Evolutionary conservation across 805 yeast genomes (phyloP).

Genomic region (Candida silvicultrix): DNA sequence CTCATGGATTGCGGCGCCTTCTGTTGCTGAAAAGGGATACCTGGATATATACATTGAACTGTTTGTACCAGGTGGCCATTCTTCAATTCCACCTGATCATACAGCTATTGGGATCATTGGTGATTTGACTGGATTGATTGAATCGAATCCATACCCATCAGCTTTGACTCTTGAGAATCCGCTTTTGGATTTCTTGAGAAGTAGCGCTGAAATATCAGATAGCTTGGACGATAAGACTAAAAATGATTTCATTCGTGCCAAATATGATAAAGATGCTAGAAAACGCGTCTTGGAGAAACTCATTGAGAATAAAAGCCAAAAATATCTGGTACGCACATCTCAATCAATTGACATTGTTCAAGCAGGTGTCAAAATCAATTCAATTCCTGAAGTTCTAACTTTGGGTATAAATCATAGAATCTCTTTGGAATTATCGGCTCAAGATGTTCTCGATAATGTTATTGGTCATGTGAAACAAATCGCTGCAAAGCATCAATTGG

Average conservation of each 20-base stretch:
- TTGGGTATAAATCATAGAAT: conserved; percentile 57
- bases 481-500: conserved; percentile 44
- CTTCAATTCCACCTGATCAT: conserved; percentile 72
- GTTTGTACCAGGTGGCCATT: conserved; percentile 68
- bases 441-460: conserved; percentile 32
- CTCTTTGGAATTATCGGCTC: conserved; percentile 43
- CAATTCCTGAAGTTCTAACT: conserved; percentile 57
- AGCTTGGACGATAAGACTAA: conserved; percentile 13
- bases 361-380: conserved; percentile 71
- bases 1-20: conserved; percentile 42
- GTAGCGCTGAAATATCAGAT: conserved; percentile 5
- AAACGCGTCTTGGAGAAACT: conserved; percentile 6
- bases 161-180: conserved; percentile 51
- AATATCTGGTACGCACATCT: conserved; percentile 49
- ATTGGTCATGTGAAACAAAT: conserved; percentile 28
- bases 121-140: conserved; percentile 49
- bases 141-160: conserved; percentile 42
- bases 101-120: conserved; percentile 72
- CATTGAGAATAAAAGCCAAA: conserved; percentile 5
- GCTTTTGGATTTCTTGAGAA: conserved; percentile 37
- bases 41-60: conserved; percentile 45
- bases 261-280: conserved; percentile 28
- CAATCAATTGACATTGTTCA: conserved; percentile 60
- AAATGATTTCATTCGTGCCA: conserved; percentile 26
- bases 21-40: conserved; percentile 58